Base-by-base conservation (phyloP, 1,284 basidiomycete species). In the Cutaneotrichosporon sp. region DNA sequence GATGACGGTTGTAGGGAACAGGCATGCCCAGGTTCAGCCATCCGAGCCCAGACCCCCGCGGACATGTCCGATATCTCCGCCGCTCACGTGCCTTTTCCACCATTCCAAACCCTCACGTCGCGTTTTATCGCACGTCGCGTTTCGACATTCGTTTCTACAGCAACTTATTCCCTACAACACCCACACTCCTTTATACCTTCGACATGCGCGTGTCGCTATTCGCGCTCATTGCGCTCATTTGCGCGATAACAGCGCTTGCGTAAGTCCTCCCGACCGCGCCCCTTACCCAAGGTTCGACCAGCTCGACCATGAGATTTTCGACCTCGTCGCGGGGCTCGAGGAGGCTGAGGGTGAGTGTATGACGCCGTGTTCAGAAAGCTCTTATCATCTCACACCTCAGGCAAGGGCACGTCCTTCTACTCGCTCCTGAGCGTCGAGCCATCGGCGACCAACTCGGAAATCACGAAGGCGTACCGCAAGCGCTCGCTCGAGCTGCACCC, bases 281-380 rank as follows among this genome's bases (percentile, higher is more conserved):
- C 27, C 11, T 44, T 9, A 29, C 7, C 17, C 10, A 25, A 71
- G 69, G 3, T 73, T 69, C 66, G 53, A 62, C 24, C 68, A 90
- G 84, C 86, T 91, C 74, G 90, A 93, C 77, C 81, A 92, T 78
- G 92, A 97, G 75, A 92, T 97, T 49, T 97, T 97, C 67, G 92
- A 96, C 76, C 80, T 97, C n/a, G 91, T 96, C 52, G 82, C 82
- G 59, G 87, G 82, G 6, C 75, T 97, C 29, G 85, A 94, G 75
- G 76, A 78, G 1, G 79, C 87, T 2, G 91, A 94, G 79, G 92
- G 89, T 84, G 50, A 42, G 64, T n/a, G n/a, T n/a, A n/a, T n/a
- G n/a, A n/a, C n/a, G n/a, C n/a, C n/a, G n/a, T n/a, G n/a, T n/a
- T n/a, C n/a, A n/a, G n/a, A n/a, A n/a, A n/a, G n/a, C n/a, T n/a